These are phyloP conservation scores for Hypoxylon sp. DNA, from an alignment of 2,329 filamentous ascomycete genomes.

Conservation along the genomic window DNA sequence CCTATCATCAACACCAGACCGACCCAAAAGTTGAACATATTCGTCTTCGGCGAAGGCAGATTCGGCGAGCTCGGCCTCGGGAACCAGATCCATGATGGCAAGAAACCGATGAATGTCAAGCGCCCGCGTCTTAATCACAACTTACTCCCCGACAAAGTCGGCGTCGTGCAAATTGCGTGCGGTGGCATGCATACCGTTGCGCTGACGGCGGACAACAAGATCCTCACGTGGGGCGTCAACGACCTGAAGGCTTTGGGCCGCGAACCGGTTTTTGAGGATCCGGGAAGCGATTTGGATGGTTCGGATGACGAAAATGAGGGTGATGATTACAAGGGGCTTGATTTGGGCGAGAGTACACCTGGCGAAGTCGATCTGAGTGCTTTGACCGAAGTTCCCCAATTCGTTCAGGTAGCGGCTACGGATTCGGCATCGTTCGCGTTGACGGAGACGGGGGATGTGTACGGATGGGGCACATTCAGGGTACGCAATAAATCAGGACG, in stretches of 20 bases:
- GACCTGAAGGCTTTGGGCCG: constrained; percentile 86
- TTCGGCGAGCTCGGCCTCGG: constrained; percentile 89
- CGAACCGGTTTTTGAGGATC: constrained; percentile 57
- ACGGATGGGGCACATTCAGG: constrained; percentile 88
- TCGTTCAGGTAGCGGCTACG: constrained; percentile 76
- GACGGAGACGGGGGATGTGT: constrained; percentile 81
- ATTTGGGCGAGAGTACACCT: constrained; percentile 75
- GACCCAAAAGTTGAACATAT: constrained; percentile 72
- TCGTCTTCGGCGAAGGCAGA: constrained; percentile 84
- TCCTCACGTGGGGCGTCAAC: constrained; percentile 90
- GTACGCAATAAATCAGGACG: constrained; percentile 49
- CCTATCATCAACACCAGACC: constrained; percentile 12
- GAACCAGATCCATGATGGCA: constrained; percentile 71
- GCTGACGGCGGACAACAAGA: constrained; percentile 83
- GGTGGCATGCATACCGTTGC: constrained; percentile 88
- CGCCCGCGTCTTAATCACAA: constrained; percentile 78
- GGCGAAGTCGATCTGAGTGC: constrained; percentile 67
- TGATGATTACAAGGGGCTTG: constrained; percentile 58
- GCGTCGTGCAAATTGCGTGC: constrained; percentile 81
- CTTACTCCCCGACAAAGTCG: constrained; percentile 69
- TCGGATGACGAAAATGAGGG: constrained; percentile 63
- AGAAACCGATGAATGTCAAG: constrained; percentile 79
- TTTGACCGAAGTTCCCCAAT: constrained; percentile 52
- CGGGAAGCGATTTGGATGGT: constrained; percentile 66
- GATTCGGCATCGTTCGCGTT: constrained; percentile 84